A percentile compares a stretch with the other conserved stretches of the same genome.
Conservation (phyloP, 2,329 filamentous ascomycete genomes). For the Madurella fahalii region DNA sequence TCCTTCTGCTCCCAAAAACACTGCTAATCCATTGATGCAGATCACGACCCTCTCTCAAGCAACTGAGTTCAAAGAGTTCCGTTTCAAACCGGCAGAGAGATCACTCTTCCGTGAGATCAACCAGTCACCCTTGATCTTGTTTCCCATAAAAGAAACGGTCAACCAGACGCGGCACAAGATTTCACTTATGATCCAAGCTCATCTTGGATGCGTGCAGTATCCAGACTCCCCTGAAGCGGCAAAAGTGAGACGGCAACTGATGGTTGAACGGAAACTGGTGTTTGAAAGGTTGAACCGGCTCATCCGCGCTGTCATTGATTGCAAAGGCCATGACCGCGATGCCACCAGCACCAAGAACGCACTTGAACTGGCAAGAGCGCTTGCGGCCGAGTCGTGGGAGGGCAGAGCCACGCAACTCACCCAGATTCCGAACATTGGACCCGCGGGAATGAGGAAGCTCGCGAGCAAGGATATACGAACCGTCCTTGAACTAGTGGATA, state of each 20-base stretch:
- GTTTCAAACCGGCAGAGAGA: slow-evolving; percentile 67
- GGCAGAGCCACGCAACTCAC: slow-evolving; percentile 74
- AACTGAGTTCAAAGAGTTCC: slow-evolving; percentile 67
- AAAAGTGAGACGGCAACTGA: slow-evolving; percentile 49
- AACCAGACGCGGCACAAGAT: slow-evolving; percentile 67
- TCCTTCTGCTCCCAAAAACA: not conserved
- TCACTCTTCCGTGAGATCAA: slow-evolving; percentile 68
- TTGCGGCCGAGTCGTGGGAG: slow-evolving; percentile 77
- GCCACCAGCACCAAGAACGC: slow-evolving; percentile 63
- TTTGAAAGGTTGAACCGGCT: slow-evolving; percentile 67
- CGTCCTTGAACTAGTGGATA: slow-evolving; percentile 64
- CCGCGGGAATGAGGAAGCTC: slow-evolving; percentile 70
- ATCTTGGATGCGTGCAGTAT: slow-evolving; percentile 63
- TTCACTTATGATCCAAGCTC: slow-evolving; percentile 71
- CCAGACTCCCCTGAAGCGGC: slow-evolving; percentile 51
- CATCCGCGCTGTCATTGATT: slow-evolving; percentile 72
- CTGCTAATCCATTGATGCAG: slow-evolving; percentile 37
- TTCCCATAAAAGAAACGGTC: slow-evolving; percentile 65
- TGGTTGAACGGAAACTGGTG: slow-evolving; percentile 57
- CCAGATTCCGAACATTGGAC: slow-evolving; percentile 75
- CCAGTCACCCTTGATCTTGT: slow-evolving; percentile 62
- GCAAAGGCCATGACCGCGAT: slow-evolving; percentile 57
- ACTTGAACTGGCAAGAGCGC: slow-evolving; percentile 71
- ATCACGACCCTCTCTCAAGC: slow-evolving; percentile 64
- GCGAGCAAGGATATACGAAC: slow-evolving; percentile 64